phyloP scores from a whole-genome alignment of 345 rosid genomes.

The Gossypium arboreum region DNA sequence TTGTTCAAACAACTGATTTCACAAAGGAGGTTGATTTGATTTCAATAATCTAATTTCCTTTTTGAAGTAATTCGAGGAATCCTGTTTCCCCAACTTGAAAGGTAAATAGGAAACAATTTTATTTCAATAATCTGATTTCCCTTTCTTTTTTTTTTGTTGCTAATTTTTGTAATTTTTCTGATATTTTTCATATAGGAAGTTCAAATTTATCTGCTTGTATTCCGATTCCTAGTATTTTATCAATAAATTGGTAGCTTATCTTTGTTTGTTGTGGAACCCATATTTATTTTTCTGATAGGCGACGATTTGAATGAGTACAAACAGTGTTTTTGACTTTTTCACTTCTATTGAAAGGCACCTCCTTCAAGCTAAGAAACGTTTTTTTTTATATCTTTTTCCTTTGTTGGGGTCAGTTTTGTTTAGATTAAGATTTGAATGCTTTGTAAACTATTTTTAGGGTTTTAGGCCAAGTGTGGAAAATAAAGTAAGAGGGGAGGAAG shows the following conservation, averaged over 20 bases:
- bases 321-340: conserved; percentile 37
- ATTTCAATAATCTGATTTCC: too few relatives aligned
- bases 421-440: neutral
- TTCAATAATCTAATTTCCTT: too few relatives aligned
- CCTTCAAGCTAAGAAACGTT: conserved; percentile 66
- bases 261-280: neutral
- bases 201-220: conserved; percentile 20
- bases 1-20: too few relatives aligned
- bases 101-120: too few relatives aligned
- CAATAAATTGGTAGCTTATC: neutral
- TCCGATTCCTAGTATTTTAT: conserved; percentile 37
- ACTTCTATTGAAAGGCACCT: conserved; percentile 45
- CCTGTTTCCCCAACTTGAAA: too few relatives aligned
- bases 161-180: too few relatives aligned
- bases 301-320: conserved; percentile 34
- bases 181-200: too few relatives aligned
- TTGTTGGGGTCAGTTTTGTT: neutral
- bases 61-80: too few relatives aligned
- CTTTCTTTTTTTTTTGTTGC: too few relatives aligned
- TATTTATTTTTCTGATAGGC: neutral
- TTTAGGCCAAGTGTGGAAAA: neutral
- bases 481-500: neutral
- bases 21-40: too few relatives aligned
- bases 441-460: neutral
- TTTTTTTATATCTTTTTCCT: neutral